A percentile compares a stretch with the other conserved stretches of the same genome.
These are phyloP conservation scores for Trichoderma gracile DNA, from an alignment of 2,329 filamentous ascomycete species.

Conservation along the genomic window DNA sequence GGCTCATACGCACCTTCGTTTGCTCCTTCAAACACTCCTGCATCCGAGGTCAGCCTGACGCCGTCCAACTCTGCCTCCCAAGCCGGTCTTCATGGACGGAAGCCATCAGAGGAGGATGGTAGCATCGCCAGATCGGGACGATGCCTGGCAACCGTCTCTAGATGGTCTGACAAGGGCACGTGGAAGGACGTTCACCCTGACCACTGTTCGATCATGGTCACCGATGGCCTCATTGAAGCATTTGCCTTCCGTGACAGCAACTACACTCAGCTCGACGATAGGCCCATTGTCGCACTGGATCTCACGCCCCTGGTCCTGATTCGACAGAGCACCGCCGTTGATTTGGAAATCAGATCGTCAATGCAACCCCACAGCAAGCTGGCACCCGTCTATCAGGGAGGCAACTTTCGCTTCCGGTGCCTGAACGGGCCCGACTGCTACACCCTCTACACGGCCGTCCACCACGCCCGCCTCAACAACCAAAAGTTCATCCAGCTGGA, in stretches of 20 bases:
- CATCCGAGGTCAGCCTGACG: slow-evolving; percentile 63
- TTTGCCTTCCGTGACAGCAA: slow-evolving; percentile 43
- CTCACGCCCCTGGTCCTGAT: slow-evolving; percentile 90
- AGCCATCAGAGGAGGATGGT: slow-evolving; percentile 42
- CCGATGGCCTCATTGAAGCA: slow-evolving; percentile 60
- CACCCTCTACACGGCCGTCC: slow-evolving; percentile 80
- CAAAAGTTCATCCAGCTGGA: slow-evolving; percentile 75
- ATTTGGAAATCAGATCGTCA: slow-evolving; percentile 90
- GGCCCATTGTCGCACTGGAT: slow-evolving; percentile 69
- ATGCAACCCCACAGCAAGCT: slow-evolving; percentile 72
- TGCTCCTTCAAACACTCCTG: slow-evolving; percentile 47
- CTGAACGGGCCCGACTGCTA: slow-evolving; percentile 75
- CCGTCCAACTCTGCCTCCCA: slow-evolving; percentile 85
- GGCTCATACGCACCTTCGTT: slow-evolving; percentile 28
- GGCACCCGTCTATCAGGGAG: slow-evolving; percentile 59
- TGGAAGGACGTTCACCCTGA: slow-evolving; percentile 61
- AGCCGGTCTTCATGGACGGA: slow-evolving; percentile 56
- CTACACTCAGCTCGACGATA: slow-evolving; percentile 35
- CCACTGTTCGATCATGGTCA: slow-evolving; percentile 57
- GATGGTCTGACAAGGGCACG: slow-evolving; percentile 61
- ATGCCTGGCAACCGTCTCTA: slow-evolving; percentile 58
- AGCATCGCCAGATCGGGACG: slow-evolving; percentile 38
- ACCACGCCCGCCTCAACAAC: slow-evolving; percentile 87
- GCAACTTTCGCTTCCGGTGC: slow-evolving; percentile 89
- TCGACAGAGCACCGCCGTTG: slow-evolving; percentile 84